phyloP scores from a whole-genome alignment of 805 yeast genomes.

The Ogataea pini region DNA sequence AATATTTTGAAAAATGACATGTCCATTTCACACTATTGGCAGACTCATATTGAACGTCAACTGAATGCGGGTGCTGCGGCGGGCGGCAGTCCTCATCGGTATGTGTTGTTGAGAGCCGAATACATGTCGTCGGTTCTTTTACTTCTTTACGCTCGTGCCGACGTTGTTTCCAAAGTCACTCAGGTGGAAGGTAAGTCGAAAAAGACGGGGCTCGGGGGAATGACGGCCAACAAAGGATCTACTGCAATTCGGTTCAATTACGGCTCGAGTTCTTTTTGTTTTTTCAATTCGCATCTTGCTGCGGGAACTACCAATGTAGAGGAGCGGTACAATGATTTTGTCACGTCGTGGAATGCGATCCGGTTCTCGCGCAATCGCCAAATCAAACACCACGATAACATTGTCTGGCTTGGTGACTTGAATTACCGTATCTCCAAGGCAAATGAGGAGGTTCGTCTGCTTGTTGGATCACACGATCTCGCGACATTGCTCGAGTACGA shows the following conservation, averaged over 20 bases:
- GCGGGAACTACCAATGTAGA: slow-evolving; percentile 83
- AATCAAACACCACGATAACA: slow-evolving; percentile 81
- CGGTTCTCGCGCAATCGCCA: slow-evolving; percentile 74
- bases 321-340: slow-evolving; percentile 85
- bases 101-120: slow-evolving; percentile 70
- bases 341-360: slow-evolving; percentile 71
- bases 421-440: slow-evolving; percentile 76
- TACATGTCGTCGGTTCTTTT: slow-evolving; percentile 70
- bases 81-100: slow-evolving; percentile 35
- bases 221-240: slow-evolving; percentile 96
- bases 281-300: slow-evolving; percentile 89
- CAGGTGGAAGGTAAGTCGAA: slow-evolving; percentile 93
- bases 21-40: slow-evolving; percentile 81
- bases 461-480: slow-evolving; percentile 47
- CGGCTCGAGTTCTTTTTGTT: slow-evolving; percentile 78
- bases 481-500: slow-evolving; percentile 64
- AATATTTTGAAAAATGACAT: slow-evolving; percentile 85
- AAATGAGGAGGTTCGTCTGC: slow-evolving; percentile 70
- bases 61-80: slow-evolving; percentile 42
- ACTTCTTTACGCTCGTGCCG: slow-evolving; percentile 60
- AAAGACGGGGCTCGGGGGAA: slow-evolving; percentile 95
- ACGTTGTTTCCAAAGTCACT: slow-evolving; percentile 52
- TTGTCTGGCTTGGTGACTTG: slow-evolving; percentile 94
- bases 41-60: slow-evolving; percentile 59
- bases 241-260: slow-evolving; percentile 87